These are phyloP conservation scores for Dipodascopsis uninucleata DNA, from an alignment of 805 yeast genomes.

Conservation along the genomic window DNA sequence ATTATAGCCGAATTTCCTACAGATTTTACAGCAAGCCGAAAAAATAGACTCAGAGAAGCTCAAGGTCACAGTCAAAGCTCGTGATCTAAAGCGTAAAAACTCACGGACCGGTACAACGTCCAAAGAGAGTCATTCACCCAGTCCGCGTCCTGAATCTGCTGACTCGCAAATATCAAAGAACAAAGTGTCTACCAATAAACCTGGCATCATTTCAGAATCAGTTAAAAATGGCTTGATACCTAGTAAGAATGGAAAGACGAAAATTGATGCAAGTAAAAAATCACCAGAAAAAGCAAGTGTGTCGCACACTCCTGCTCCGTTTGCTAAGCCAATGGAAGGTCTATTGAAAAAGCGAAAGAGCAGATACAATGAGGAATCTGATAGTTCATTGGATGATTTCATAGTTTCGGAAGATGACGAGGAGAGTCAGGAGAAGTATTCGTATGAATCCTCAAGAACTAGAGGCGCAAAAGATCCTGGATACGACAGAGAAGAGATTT, in stretches of 20 bases:
- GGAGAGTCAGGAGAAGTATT: slow-evolving; percentile 33
- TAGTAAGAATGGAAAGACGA: no score
- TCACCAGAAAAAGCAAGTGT: slow-evolving; percentile 38
- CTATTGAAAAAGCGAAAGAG: slow-evolving; percentile 47
- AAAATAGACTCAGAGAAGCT: slow-evolving; percentile 50
- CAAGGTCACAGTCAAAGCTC: slow-evolving; percentile 42
- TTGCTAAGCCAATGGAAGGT: slow-evolving; percentile 36
- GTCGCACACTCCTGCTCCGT: slow-evolving; percentile 45
- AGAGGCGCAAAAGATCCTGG: slow-evolving; percentile 41
- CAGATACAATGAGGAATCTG: slow-evolving; percentile 31
- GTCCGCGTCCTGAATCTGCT: no score
- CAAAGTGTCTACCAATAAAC: no score
- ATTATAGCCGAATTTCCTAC: slow-evolving; percentile 52
- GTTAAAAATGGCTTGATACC: no score
- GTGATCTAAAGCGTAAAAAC: slow-evolving; percentile 27
- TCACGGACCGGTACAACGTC: no score
- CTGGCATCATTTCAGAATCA: no score
- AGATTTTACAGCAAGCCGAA: slow-evolving; percentile 67
- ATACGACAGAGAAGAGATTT: slow-evolving; percentile 80
- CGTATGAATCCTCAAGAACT: background rate
- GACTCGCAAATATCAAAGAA: slow-evolving; percentile 4
- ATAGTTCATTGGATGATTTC: slow-evolving; percentile 47
- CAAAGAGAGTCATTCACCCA: no score
- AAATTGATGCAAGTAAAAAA: no score
- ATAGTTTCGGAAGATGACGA: slow-evolving; percentile 57